Conservation (phyloP, 495 filamentous ascomycete genomes). For the Penicillium roqueforti region DNA sequence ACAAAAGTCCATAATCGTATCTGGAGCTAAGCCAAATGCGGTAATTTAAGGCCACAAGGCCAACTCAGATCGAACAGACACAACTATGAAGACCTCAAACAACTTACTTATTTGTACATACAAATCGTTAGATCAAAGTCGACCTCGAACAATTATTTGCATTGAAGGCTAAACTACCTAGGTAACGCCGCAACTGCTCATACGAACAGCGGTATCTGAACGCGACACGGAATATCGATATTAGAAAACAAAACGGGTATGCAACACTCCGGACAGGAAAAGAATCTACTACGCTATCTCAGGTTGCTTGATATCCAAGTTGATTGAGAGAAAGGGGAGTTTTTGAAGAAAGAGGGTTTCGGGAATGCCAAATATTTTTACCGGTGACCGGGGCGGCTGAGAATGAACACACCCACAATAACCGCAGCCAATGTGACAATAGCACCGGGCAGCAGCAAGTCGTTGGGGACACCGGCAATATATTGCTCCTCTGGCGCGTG, state of each 20-base stretch:
- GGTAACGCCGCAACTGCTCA: conserved; percentile 22
- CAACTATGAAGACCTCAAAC: not conserved
- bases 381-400: conserved; percentile 69
- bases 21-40: not conserved
- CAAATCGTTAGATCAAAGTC: not conserved
- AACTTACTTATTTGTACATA: not conserved
- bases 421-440: conserved; percentile 93
- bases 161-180: conserved; percentile 30
- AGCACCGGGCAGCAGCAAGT: conserved; percentile 86
- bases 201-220: conserved; percentile 32
- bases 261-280: conserved; percentile 7
- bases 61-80: not conserved
- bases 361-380: conserved; percentile 35
- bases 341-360: conserved; percentile 12
- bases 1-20: not conserved
- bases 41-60: conserved; percentile 2
- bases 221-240: conserved; percentile 29
- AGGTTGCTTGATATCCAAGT: conserved; percentile 14
- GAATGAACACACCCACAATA: conserved; percentile 88
- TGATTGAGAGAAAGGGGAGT: conserved; percentile 13
- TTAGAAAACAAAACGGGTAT: conserved; percentile 27
- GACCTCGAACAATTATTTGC: conserved; percentile 23
- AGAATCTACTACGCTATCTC: conserved; percentile 3
- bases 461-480: conserved; percentile 90
- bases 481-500: conserved; percentile 65